Evolutionary conservation across 345 rosid genomes (phyloP).

Genomic region (Eucalyptus sideroxylon): DNA sequence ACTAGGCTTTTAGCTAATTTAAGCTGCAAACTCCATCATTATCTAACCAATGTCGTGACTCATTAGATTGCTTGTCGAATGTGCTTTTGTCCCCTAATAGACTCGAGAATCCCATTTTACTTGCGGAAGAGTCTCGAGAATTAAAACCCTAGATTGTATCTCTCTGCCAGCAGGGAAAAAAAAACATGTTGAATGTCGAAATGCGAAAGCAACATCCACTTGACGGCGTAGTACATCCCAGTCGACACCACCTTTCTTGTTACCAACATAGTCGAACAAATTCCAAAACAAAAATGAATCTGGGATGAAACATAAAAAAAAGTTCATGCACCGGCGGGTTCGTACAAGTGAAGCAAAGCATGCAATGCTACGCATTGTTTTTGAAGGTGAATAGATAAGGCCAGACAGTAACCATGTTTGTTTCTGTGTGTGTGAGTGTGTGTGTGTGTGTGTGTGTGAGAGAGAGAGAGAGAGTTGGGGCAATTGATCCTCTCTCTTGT

Average conservation of each 20-base stretch:
- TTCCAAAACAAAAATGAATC: neutral
- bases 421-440: neutral
- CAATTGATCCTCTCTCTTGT: neutral
- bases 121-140: neutral
- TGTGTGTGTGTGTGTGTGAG: neutral
- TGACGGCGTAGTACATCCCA: neutral
- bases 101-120: neutral
- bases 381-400: neutral
- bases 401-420: neutral
- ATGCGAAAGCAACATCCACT: neutral
- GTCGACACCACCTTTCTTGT: neutral
- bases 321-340: neutral
- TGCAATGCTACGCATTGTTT: neutral
- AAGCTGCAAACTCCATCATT: neutral
- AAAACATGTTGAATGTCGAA: neutral
- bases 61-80: neutral
- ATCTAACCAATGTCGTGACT: neutral
- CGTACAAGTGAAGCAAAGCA: neutral
- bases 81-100: neutral
- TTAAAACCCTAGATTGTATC: neutral
- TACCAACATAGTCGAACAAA: neutral
- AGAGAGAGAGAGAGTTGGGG: neutral
- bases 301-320: neutral
- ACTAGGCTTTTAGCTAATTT: neutral
- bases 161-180: neutral